Evolutionary conservation across 2,329 filamentous ascomycete genomes (phyloP), one percentile per base, ranked within the genome.

Genomic region (Davidsoniella eucalypti): DNA sequence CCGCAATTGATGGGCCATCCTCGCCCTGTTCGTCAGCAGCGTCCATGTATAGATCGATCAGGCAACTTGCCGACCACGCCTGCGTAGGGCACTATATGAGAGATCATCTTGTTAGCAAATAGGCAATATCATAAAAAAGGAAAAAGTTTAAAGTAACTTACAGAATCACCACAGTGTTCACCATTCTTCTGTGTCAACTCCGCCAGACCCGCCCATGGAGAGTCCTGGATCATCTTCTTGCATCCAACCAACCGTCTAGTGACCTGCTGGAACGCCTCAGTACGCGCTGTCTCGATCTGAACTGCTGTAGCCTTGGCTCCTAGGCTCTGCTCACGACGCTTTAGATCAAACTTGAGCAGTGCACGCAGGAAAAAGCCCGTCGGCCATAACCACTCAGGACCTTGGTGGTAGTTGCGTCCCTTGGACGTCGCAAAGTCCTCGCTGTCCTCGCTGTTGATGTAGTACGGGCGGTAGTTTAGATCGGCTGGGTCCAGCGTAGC

Each of bases 311-410:
- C 82, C 29, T 80, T 76, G 7, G 29, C 29, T 33, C 29, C 29
- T 33, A 33, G 29, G 25, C 43, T 45, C 10, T 17, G 26, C 55
- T 73, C 72, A 45, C 86, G 75, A 26, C 87, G 73, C 68, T 75
- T 73, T 46, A 96, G 68, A 62, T 95, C 87, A 60, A 96, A 96
- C 63, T 87, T 84, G 55, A 98, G 73, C 56, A 98, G 69, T 1
- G 92, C 92, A 45, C 93, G 80, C 18, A 95, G 71, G 72, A 94
- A 98, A 70, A 87, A 98, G 4, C 92, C 92, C 1, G 87, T 90
- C 0, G 90, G 93, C 92, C 92, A 98, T 21, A 95, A 69, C 92
- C 92, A 98, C 64, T 98, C 92, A 0, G 92, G 93, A 4, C 92
- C 92, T 64, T 96, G 90, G 64, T 98, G 92, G 67, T 98, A 98